A percentile compares a stretch with the other conserved stretches of the same genome.
Evolutionary conservation across 805 yeast genomes (phyloP).

Genomic region (Yamadazyma olivae): DNA sequence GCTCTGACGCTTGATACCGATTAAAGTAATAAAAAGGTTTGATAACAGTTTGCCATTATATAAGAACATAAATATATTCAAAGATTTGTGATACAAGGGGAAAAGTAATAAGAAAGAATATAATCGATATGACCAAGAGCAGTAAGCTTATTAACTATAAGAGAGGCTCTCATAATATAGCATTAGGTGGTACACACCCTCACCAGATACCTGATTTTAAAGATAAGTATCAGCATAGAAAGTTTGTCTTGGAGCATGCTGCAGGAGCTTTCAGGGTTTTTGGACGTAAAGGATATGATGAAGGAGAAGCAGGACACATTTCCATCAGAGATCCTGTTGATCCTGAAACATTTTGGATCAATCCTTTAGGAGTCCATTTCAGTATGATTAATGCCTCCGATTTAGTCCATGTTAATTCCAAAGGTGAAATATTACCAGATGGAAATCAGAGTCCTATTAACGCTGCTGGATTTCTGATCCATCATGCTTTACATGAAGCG

Average conservation of each 20-base stretch:
- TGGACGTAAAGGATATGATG: slow-evolving; percentile 72
- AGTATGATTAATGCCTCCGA: slow-evolving; percentile 36
- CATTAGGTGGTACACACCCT: slow-evolving; percentile 46
- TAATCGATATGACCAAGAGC: neutral
- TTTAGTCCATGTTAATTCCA: slow-evolving; percentile 36
- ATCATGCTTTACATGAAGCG: slow-evolving; percentile 35
- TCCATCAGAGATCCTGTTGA: slow-evolving; percentile 81
- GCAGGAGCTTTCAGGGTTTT: slow-evolving; percentile 84
- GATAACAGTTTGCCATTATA: no score
- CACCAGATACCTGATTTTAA: slow-evolving; percentile 51
- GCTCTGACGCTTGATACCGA: no score
- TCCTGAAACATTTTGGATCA: slow-evolving; percentile 83
- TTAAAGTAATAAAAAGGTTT: no score
- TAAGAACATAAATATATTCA: no score
- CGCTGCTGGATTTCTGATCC: slow-evolving; percentile 42
- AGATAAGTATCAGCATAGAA: slow-evolving; percentile 47
- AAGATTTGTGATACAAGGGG: no score
- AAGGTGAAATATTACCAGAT: slow-evolving; percentile 36
- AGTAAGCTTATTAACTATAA: neutral
- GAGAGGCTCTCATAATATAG: slow-evolving; percentile 2
- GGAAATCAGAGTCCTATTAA: slow-evolving; percentile 38
- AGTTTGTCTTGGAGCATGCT: slow-evolving; percentile 65
- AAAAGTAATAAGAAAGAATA: no score
- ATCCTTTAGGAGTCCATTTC: slow-evolving; percentile 81
- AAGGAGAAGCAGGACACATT: slow-evolving; percentile 85